Evolutionary conservation across 495 filamentous ascomycete genomes (phyloP).

Genomic region (Daldinia concentrica): DNA sequence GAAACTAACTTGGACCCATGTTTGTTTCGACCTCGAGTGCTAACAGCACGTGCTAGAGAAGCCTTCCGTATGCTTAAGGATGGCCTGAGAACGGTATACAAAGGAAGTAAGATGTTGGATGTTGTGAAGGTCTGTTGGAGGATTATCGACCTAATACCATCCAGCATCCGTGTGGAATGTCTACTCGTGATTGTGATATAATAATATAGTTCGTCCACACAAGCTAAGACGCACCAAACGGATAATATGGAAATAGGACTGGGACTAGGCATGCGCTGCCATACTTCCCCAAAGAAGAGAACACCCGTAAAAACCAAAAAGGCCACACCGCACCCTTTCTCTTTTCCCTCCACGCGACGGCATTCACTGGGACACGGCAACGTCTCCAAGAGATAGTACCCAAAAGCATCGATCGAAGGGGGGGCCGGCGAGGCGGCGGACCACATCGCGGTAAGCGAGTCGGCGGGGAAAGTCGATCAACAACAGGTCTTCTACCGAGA

Average conservation of each 20-base stretch:
- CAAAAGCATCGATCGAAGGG: slow-evolving; percentile 21
- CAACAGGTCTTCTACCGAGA: slow-evolving; percentile 25
- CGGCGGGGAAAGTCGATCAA: slow-evolving; percentile 26
- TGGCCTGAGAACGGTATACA: neutral
- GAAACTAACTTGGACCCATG: neutral
- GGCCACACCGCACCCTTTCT: neutral
- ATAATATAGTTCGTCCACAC: slow-evolving; percentile 4
- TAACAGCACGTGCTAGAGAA: neutral
- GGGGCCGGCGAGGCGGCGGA: slow-evolving; percentile 20
- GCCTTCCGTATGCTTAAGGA: neutral
- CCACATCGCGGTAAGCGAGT: slow-evolving; percentile 36
- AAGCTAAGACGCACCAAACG: neutral
- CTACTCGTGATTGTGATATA: slow-evolving; percentile 9
- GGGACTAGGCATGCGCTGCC: neutral
- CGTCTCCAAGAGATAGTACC: slow-evolving; percentile 29
- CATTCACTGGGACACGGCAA: slow-evolving; percentile 26
- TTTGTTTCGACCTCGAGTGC: neutral
- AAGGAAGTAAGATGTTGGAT: neutral
- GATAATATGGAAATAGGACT: neutral
- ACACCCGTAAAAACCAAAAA: neutral
- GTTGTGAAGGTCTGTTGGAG: neutral
- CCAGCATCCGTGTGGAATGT: neutral
- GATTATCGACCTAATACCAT: neutral
- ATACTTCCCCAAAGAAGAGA: slow-evolving; percentile 6
- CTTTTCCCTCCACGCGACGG: slow-evolving; percentile 28